A percentile compares a stretch with the other conserved stretches of the same genome.
Evolutionary conservation across 2,329 filamentous ascomycete species (phyloP).

Genomic region (Esteya vermicola): DNA sequence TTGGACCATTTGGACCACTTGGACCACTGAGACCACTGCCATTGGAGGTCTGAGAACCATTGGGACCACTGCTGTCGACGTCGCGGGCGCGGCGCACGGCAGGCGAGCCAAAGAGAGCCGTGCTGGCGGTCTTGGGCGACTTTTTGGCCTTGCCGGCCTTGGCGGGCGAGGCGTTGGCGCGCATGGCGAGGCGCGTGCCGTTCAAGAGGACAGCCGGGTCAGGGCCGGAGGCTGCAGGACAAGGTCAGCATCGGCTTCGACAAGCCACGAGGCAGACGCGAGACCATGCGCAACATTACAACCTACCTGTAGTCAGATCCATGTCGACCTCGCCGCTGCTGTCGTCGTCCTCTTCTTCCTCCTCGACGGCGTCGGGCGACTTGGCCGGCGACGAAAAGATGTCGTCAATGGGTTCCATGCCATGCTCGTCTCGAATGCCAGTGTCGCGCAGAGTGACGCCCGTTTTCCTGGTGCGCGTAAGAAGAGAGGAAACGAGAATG

Average conservation of each 20-base stretch:
- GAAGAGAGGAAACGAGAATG: too few relatives aligned
- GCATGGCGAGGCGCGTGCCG: constrained; percentile 32
- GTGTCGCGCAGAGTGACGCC: constrained; percentile 68
- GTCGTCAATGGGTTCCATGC: constrained; percentile 74
- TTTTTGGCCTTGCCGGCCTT: too few relatives aligned
- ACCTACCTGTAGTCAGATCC: constrained; percentile 29
- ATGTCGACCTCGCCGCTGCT: constrained; percentile 26
- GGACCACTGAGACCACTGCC: too few relatives aligned
- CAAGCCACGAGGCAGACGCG: background rate
- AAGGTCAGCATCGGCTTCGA: background rate
- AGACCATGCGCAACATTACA: background rate
- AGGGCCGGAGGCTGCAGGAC: constrained; percentile 34
- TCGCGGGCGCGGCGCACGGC: constrained; percentile 30
- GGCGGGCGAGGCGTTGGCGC: constrained; percentile 46
- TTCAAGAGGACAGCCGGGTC: constrained; percentile 38
- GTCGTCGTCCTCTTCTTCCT: constrained; percentile 19
- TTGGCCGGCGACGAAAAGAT: constrained; percentile 82
- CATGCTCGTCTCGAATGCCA: constrained; percentile 76
- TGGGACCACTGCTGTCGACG: background rate
- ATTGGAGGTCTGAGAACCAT: too few relatives aligned
- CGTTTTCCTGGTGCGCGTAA: constrained; percentile 62
- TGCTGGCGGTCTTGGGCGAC: too few relatives aligned
- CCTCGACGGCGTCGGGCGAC: constrained; percentile 11
- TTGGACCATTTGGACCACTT: too few relatives aligned
- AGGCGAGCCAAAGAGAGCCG: constrained; percentile 42